Evolutionary conservation across 148 eudicot genomes (phyloP).

Genomic region (Rhododendron henanense): DNA sequence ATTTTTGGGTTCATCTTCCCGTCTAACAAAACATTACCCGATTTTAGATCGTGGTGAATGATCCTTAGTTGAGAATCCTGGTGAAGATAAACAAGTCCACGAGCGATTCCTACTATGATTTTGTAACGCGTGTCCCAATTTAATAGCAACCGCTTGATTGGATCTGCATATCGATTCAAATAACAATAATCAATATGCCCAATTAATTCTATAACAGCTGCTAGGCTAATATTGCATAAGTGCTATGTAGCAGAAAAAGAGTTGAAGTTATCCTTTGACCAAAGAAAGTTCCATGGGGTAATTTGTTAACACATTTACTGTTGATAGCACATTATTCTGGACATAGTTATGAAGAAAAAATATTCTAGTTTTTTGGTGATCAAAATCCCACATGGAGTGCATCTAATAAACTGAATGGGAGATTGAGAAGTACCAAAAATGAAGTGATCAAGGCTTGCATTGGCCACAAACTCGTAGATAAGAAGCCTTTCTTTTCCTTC

Average conservation of each 20-base stretch:
- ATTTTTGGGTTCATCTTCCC: conserved; percentile 37
- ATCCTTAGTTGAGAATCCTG: conserved; percentile 35
- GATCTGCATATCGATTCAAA: conserved; percentile 12
- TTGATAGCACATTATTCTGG: neutral
- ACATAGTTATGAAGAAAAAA: neutral
- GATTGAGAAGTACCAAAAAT: conserved; percentile 21
- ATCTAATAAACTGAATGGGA: neutral
- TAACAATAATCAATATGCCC: neutral
- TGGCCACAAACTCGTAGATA: conserved; percentile 28
- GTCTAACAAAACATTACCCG: conserved; percentile 35
- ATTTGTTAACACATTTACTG: neutral
- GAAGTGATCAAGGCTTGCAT: conserved; percentile 27
- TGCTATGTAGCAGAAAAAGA: no score
- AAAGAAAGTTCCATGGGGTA: neutral
- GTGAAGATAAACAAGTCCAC: conserved; percentile 36
- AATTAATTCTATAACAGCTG: neutral
- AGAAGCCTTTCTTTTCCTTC: conserved; percentile 21
- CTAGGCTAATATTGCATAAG: neutral
- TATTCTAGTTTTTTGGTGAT: no score
- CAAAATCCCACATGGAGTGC: neutral
- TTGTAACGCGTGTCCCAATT: conserved; percentile 29
- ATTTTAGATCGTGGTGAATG: conserved; percentile 41
- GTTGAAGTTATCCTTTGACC: neutral
- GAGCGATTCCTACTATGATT: conserved; percentile 35
- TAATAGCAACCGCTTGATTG: conserved; percentile 12